Conservation (phyloP, 108 stramenopile genomes). For the Cyclostephanos invisitatus region DNA sequence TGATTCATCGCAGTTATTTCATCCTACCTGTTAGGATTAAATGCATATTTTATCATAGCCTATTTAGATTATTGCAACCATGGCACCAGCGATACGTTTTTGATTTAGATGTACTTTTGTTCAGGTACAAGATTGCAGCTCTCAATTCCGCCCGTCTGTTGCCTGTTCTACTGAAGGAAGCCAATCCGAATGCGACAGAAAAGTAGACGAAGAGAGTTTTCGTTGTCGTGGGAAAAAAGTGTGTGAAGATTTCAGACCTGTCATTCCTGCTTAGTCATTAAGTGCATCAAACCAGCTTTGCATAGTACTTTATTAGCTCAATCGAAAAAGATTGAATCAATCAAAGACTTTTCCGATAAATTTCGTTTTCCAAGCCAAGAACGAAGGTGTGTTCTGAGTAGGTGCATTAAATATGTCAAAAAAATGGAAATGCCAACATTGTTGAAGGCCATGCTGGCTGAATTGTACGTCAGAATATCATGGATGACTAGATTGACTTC, state of each 20-base stretch:
- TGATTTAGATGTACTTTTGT: background rate
- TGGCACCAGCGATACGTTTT: too few relatives aligned
- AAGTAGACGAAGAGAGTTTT: background rate
- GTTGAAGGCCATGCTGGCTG: slow-evolving; percentile 59
- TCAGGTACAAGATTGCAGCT: background rate
- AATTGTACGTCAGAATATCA: slow-evolving; percentile 65
- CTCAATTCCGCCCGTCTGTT: background rate
- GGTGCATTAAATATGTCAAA: slow-evolving; percentile 59
- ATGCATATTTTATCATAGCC: too few relatives aligned
- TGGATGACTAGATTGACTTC: slow-evolving; percentile 67
- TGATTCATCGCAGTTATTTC: too few relatives aligned
- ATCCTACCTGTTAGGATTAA: too few relatives aligned
- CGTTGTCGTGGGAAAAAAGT: too few relatives aligned
- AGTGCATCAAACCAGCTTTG: background rate
- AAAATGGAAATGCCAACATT: slow-evolving; percentile 53
- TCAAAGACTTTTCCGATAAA: slow-evolving; percentile 58
- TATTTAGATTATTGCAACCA: too few relatives aligned
- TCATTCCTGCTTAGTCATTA: background rate
- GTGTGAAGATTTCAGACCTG: background rate
- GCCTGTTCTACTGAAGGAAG: slow-evolving; percentile 6
- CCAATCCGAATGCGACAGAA: background rate
- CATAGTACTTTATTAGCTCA: slow-evolving; percentile 35
- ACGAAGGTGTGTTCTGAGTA: slow-evolving; percentile 28
- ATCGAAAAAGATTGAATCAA: slow-evolving; percentile 66
- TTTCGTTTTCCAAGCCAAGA: slow-evolving; percentile 54